Conservation (phyloP, 805 yeast species). For the Myxozyma melibiosi region DNA sequence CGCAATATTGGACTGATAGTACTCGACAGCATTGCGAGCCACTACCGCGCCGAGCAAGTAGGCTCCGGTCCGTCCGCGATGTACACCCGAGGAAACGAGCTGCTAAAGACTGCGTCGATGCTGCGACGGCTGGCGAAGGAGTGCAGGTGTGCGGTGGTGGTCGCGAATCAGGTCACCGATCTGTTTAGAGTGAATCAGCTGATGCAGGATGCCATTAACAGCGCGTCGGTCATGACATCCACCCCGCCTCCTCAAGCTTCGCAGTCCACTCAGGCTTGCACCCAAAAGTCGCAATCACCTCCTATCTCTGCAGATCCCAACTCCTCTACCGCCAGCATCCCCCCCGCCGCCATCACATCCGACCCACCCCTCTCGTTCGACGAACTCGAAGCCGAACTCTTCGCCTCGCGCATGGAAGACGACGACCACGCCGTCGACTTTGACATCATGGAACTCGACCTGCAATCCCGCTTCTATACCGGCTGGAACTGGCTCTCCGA, state of each 20-base stretch:
- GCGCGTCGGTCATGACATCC: slow-evolving; percentile 4
- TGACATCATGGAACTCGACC: slow-evolving; percentile 53
- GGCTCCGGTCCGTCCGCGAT: slow-evolving; percentile 38
- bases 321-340: neutral
- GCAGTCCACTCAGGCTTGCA: neutral
- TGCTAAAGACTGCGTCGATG: slow-evolving; percentile 47
- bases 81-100: slow-evolving; percentile 38
- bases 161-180: slow-evolving; percentile 81
- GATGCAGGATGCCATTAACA: neutral
- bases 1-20: slow-evolving; percentile 57
- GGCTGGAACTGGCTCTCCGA: slow-evolving; percentile 67
- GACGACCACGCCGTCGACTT: neutral
- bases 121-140: slow-evolving; percentile 54
- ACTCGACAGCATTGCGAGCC: slow-evolving; percentile 77
- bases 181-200: slow-evolving; percentile 30
- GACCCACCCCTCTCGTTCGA: neutral
- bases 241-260: neutral
- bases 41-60: slow-evolving; percentile 59
- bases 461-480: slow-evolving; percentile 69
- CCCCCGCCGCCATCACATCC: neutral
- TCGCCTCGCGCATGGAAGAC: neutral
- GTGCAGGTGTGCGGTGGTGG: slow-evolving; percentile 60
- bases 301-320: neutral
- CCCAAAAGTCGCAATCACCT: too few species aligned
- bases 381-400: neutral